Percentiles rank a stretch among this genome's conserved stretches.
These are phyloP conservation scores for Saccharomycopsis crataegensis DNA, from an alignment of 1,139 yeast genomes.

Conservation along the genomic window DNA sequence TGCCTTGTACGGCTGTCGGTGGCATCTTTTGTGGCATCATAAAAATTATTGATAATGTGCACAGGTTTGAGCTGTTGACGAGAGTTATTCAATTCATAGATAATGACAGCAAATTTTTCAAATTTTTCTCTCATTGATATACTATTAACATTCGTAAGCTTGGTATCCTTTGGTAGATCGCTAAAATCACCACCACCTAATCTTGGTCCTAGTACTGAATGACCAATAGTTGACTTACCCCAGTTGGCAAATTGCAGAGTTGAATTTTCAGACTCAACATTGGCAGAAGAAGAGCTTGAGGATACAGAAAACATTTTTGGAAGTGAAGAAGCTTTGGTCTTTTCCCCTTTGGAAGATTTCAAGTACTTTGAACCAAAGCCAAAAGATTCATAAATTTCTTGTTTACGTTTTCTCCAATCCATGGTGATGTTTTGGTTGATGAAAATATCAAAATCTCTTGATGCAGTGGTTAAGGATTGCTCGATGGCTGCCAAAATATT, in stretches of 20 bases:
- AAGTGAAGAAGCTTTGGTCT: not conserved
- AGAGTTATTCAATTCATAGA: constrained; percentile 63
- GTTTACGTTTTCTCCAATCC: constrained; percentile 79
- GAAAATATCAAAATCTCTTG: constrained; percentile 75
- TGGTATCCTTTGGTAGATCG: constrained; percentile 24
- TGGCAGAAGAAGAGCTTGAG: not conserved
- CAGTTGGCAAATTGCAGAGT: constrained; percentile 4
- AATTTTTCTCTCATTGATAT: constrained; percentile 46
- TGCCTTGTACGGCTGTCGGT: constrained; percentile 55
- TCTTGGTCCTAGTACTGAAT: constrained; percentile 30
- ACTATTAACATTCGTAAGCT: constrained; percentile 33
- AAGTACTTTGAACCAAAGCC: constrained; percentile 33
- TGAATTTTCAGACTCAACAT: not conserved
- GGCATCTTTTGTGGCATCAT: constrained; percentile 30
- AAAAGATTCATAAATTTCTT: constrained; percentile 61
- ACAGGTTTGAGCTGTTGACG: constrained; percentile 46
- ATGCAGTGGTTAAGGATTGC: constrained; percentile 65
- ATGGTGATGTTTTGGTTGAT: constrained; percentile 65
- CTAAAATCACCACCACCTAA: constrained; percentile 27
- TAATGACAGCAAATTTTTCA: constrained; percentile 64
- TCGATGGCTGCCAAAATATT: constrained; percentile 79
- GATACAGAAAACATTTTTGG: not conserved
- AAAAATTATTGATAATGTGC: constrained; percentile 46
- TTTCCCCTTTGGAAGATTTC: not conserved
- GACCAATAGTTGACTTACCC: constrained; percentile 30